These are phyloP conservation scores for Aspergillus sp. DNA, from an alignment of 2,329 filamentous ascomycete species.

Conservation along the genomic window DNA sequence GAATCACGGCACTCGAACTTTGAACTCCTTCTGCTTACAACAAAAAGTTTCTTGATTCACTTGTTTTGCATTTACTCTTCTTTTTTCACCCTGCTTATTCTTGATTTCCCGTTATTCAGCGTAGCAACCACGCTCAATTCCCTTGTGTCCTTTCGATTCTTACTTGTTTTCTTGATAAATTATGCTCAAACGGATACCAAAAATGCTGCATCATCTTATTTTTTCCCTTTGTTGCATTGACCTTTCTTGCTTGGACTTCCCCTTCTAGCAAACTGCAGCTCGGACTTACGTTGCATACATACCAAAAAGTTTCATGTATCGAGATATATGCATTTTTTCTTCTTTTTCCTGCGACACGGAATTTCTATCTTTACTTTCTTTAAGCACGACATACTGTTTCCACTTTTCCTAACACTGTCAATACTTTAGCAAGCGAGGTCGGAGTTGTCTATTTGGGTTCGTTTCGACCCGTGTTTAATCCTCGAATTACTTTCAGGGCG, in stretches of 20 bases:
- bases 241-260: background rate
- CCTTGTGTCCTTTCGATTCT: background rate
- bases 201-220: background rate
- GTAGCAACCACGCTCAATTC: background rate
- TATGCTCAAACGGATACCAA: slow-evolving; percentile 5
- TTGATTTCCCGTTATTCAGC: background rate
- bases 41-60: background rate
- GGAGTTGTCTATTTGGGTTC: background rate
- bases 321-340: background rate
- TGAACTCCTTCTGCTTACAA: background rate
- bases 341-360: background rate
- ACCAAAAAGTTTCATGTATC: background rate
- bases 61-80: background rate
- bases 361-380: background rate
- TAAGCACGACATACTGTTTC: background rate
- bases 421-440: background rate
- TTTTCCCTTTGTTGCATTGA: slow-evolving; percentile 1
- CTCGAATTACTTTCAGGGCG: background rate
- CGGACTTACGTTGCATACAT: background rate
- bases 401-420: background rate
- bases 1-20: slow-evolving; percentile 18
- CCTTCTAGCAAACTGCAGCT: background rate
- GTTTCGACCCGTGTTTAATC: background rate
- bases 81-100: background rate
- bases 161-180: background rate